These are phyloP conservation scores for Waitea zeae DNA, from an alignment of 1,284 basidiomycete species.

Conservation along the genomic window DNA sequence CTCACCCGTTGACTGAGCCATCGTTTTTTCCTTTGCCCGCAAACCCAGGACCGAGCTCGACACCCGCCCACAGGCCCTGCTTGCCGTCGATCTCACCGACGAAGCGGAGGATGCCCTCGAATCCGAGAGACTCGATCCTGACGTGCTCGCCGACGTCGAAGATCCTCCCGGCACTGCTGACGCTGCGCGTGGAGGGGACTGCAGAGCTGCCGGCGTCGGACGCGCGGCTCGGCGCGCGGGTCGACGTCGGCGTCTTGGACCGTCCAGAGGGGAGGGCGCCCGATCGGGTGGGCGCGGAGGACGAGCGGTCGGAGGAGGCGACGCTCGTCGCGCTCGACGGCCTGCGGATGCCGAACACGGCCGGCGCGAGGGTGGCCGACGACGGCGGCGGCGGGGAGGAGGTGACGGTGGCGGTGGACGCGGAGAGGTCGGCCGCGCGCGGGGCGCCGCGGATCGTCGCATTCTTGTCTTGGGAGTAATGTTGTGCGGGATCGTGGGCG, in stretches of 20 bases:
- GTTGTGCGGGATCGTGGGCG: slow-evolving; percentile 58
- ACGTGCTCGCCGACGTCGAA: slow-evolving; percentile 71
- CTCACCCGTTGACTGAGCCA: slow-evolving; percentile 77
- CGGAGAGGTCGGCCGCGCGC: slow-evolving; percentile 20
- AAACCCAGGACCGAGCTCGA: slow-evolving; percentile 76
- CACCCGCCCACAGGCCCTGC: slow-evolving; percentile 77
- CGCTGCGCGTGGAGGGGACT: slow-evolving; percentile 18
- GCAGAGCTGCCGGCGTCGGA: slow-evolving; percentile 38
- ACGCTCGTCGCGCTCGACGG: slow-evolving; percentile 24
- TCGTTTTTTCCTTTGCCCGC: slow-evolving; percentile 93
- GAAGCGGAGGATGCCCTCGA: slow-evolving; percentile 69
- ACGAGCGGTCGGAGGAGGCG: too few relatives aligned
- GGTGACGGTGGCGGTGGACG: slow-evolving; percentile 32
- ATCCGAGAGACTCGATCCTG: slow-evolving; percentile 69
- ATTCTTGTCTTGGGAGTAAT: slow-evolving; percentile 29
- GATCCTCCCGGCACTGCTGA: slow-evolving; percentile 21
- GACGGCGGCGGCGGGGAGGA: slow-evolving; percentile 21
- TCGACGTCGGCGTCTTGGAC: slow-evolving; percentile 30
- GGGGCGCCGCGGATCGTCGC: not conserved
- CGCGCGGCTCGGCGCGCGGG: slow-evolving; percentile 42
- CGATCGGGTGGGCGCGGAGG: too few relatives aligned
- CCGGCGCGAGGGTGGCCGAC: slow-evolving; percentile 19
- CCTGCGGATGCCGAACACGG: slow-evolving; percentile 18
- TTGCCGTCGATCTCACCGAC: slow-evolving; percentile 77
- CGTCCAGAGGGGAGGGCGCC: slow-evolving; percentile 25